These are phyloP conservation scores for Vaccinium vitisidaea DNA, from an alignment of 148 eudicot species.

Conservation along the genomic window DNA sequence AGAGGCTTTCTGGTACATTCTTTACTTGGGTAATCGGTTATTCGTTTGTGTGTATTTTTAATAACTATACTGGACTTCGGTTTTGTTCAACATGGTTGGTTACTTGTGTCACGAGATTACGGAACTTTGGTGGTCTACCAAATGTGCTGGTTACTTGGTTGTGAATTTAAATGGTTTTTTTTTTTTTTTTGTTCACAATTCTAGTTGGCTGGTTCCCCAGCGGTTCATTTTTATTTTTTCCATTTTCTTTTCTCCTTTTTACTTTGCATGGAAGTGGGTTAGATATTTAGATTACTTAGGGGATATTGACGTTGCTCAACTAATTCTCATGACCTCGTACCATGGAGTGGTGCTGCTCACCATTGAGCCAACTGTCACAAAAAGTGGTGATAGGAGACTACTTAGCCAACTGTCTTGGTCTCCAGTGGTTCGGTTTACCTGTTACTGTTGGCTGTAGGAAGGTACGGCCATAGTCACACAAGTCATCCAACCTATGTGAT, in stretches of 20 bases:
- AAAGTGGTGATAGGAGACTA: neutral
- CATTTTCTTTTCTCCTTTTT: too few species aligned
- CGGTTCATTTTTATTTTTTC: neutral
- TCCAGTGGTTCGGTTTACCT: neutral
- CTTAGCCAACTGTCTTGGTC: neutral
- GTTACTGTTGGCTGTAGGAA: neutral
- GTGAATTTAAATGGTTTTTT: neutral
- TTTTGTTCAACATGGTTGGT: neutral
- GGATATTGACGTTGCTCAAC: neutral
- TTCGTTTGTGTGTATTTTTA: too few species aligned
- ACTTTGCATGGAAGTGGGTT: too few species aligned
- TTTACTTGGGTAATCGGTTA: neutral
- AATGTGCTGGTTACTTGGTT: neutral
- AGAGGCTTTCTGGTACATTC: slow-evolving; percentile 71
- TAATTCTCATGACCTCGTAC: neutral
- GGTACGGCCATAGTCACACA: neutral
- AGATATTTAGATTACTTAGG: too few species aligned
- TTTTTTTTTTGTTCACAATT: too few species aligned
- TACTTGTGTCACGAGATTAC: neutral
- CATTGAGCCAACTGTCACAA: neutral
- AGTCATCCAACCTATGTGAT: neutral
- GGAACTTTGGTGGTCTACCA: neutral
- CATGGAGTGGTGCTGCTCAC: neutral
- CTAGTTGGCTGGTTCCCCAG: neutral
- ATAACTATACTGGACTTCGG: neutral